A percentile compares a stretch with the other conserved stretches of the same genome.
These are phyloP conservation scores for Chenopodium quinoa DNA, from an alignment of 148 eudicot species.

Conservation along the genomic window DNA sequence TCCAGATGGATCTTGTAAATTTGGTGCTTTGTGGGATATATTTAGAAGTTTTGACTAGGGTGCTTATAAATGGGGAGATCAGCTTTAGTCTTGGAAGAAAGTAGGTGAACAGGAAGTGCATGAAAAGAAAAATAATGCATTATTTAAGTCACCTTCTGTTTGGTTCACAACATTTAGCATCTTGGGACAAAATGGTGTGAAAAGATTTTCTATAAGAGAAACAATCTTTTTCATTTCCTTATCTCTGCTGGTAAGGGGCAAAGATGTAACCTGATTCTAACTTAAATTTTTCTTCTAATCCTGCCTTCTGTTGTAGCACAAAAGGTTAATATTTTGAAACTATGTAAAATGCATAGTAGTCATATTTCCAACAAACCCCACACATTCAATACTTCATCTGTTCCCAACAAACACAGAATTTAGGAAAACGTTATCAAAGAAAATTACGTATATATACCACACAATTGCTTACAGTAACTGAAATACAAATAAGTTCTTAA, in stretches of 20 bases:
- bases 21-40: constrained; percentile 13
- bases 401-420: no score
- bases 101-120: constrained; percentile 52
- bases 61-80: constrained; percentile 37
- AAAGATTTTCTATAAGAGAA: constrained; percentile 11
- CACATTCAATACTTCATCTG: neutral
- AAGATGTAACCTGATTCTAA: constrained; percentile 4
- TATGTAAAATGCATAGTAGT: neutral
- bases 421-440: no score
- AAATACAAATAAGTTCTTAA: neutral
- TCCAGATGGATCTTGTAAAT: constrained; percentile 4
- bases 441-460: neutral
- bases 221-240: constrained; percentile 11
- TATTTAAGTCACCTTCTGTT: constrained; percentile 29
- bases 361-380: neutral
- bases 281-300: neutral
- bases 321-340: neutral
- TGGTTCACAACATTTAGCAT: constrained; percentile 33
- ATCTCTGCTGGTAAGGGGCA: neutral
- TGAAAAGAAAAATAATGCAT: constrained; percentile 36
- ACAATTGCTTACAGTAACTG: neutral
- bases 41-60: constrained; percentile 9
- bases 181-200: constrained; percentile 29
- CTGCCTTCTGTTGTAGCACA: neutral
- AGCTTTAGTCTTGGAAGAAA: constrained; percentile 39